Evolutionary conservation across 768 basidiomycete species (phyloP).

Genomic region (Phanerochaete sordida): DNA sequence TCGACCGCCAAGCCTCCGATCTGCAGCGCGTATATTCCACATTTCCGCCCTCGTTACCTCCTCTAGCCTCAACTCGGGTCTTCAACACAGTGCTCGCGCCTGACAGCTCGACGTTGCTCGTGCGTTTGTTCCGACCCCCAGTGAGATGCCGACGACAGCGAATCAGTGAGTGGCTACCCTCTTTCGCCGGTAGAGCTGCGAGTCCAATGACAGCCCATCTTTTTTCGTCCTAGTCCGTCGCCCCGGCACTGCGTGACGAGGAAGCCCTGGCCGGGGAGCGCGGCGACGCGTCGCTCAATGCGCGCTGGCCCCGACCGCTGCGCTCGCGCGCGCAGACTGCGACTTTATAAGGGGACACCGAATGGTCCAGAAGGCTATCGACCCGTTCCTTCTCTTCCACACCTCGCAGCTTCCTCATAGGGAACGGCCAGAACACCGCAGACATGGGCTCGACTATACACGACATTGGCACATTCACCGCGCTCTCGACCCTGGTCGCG

Average conservation of each 20-base stretch:
- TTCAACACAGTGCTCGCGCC: background rate
- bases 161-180: background rate
- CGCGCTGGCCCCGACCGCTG: background rate
- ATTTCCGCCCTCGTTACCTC: background rate
- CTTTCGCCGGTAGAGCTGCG: background rate
- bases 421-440: no score
- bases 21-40: no score
- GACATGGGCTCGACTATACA: background rate
- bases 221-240: background rate
- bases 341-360: no score
- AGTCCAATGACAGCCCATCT: background rate
- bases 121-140: background rate
- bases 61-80: background rate
- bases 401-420: no score
- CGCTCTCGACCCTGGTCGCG: background rate
- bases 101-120: background rate
- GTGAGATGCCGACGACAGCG: no score
- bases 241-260: background rate
- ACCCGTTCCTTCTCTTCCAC: no score
- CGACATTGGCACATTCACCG: background rate
- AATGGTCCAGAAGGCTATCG: no score
- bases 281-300: background rate
- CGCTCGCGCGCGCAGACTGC: background rate
- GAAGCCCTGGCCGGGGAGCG: background rate
- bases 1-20: no score